Percentiles rank a stretch among this genome's conserved stretches.
Evolutionary conservation across 2,329 filamentous ascomycete species (phyloP).

Genomic region (Exophiala sp.): DNA sequence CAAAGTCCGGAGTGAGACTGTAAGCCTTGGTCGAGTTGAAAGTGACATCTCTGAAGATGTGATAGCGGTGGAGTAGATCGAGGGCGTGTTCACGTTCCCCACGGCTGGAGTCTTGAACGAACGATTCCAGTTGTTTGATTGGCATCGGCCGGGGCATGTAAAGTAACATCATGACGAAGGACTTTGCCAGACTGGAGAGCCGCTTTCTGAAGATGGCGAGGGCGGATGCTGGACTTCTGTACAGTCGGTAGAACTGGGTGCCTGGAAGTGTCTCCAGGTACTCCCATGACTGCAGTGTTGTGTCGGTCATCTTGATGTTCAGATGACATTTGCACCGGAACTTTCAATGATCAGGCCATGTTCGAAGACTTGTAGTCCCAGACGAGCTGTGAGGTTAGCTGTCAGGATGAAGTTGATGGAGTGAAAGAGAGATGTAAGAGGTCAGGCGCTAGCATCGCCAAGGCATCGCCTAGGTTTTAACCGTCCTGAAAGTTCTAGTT

Average conservation of each 20-base stretch:
- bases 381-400: no score
- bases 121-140: slow-evolving; percentile 76
- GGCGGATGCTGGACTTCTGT: slow-evolving; percentile 92
- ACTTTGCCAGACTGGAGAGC: slow-evolving; percentile 91
- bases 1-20: slow-evolving; percentile 76
- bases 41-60: slow-evolving; percentile 70
- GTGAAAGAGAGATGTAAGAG: no score
- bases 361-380: no score
- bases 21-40: slow-evolving; percentile 65
- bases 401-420: no score
- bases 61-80: slow-evolving; percentile 75
- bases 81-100: slow-evolving; percentile 80
- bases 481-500: no score
- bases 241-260: slow-evolving; percentile 84
- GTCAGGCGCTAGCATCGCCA: no score
- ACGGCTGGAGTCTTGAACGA: slow-evolving; percentile 69
- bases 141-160: slow-evolving; percentile 81
- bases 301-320: slow-evolving; percentile 17
- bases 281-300: slow-evolving; percentile 64
- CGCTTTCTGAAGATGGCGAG: slow-evolving; percentile 96
- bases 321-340: background rate
- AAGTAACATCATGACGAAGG: slow-evolving; percentile 89
- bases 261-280: slow-evolving; percentile 91
- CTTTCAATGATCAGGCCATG: background rate
- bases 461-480: no score